Evolutionary conservation across 225 moss, liverwort and hornwort species (phyloP), one percentile per base, ranked within the genome.

Genomic region (Thuidium tamariscinum): DNA sequence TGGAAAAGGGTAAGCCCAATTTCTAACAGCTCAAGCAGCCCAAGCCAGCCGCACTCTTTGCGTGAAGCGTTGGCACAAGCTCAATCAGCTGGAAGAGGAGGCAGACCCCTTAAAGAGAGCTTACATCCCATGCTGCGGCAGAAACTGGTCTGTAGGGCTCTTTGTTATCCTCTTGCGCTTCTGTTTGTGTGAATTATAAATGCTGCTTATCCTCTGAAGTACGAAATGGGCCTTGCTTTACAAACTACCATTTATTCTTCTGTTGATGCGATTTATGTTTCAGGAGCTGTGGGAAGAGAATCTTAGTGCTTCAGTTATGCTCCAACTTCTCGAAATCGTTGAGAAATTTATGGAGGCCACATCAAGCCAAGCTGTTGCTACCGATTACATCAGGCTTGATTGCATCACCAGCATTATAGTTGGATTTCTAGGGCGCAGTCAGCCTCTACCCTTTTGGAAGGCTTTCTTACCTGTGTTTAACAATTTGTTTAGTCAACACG

Each of bases 251-350:
- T 82, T 72, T 81, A 41, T 83, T 88, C 57, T 66, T 74, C 77
- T 59, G 48, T 81, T 82, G 64, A 91, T 84, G 46, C 61, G 20
- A 41, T 83, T 62, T 26, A 42, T 87, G 37, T 89, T 89, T 91
- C 97, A 97, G 92, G 91, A 89, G 59, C 83, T 99, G 30, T 99
- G 99, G 99, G 99, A 99, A 89, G 99, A 99, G 88, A 99, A 95
- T 88, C 93, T 99, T 51, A 96, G 99, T 93, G 95, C 97, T 63
- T 89, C 97, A 88, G 97, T 97, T 74, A 96, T 96, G 91, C 92
- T 99, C 70, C 99, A 97, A 89, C 93, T 97, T 75, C 94, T 99
- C 44, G 97, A 99, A 82, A 93, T 96, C 72, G 71, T 92, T 83
- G 95, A 95, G 88, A 99, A 97, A 88, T 99, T 99, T 89, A 94